phyloP scores from a whole-genome alignment of 1,139 yeast genomes.

The Magnusiomyces fungicola region DNA sequence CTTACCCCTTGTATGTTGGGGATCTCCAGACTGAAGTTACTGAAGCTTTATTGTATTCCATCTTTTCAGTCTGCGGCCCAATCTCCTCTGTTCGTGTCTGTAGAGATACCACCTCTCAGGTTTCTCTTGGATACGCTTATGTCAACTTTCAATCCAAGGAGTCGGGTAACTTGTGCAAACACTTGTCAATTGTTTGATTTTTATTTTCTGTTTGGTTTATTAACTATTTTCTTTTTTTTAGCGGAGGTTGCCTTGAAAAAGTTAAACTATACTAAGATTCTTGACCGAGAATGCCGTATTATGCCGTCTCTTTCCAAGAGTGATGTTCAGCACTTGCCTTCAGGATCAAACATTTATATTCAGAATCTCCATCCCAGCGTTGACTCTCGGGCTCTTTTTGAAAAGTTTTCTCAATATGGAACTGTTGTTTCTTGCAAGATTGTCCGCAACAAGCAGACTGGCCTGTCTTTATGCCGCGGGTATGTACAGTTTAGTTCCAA shows the following conservation, averaged over 20 bases:
- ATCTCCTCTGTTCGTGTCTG: constrained; percentile 45
- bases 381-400: constrained; percentile 83
- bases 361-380: constrained; percentile 66
- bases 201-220: background rate
- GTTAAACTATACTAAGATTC: constrained; percentile 38
- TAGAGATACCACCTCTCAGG: constrained; percentile 31
- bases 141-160: constrained; percentile 35
- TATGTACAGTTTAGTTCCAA: constrained; percentile 77
- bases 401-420: constrained; percentile 81
- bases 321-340: constrained; percentile 7
- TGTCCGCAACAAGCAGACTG: constrained; percentile 63
- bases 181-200: background rate
- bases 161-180: constrained; percentile 19
- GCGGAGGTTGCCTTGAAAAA: constrained; percentile 40
- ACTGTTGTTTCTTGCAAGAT: constrained; percentile 79
- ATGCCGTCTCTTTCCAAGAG: constrained; percentile 44
- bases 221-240: background rate
- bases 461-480: constrained; percentile 78
- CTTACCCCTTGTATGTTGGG: constrained; percentile 41
- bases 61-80: constrained; percentile 35
- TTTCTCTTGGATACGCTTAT: constrained; percentile 47
- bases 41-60: constrained; percentile 34
- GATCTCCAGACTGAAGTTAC: constrained; percentile 38
- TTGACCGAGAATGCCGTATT: constrained; percentile 41
- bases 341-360: constrained; percentile 30